These are phyloP conservation scores for Hansenula sp. DNA, from an alignment of 1,139 yeast genomes.

Conservation along the genomic window DNA sequence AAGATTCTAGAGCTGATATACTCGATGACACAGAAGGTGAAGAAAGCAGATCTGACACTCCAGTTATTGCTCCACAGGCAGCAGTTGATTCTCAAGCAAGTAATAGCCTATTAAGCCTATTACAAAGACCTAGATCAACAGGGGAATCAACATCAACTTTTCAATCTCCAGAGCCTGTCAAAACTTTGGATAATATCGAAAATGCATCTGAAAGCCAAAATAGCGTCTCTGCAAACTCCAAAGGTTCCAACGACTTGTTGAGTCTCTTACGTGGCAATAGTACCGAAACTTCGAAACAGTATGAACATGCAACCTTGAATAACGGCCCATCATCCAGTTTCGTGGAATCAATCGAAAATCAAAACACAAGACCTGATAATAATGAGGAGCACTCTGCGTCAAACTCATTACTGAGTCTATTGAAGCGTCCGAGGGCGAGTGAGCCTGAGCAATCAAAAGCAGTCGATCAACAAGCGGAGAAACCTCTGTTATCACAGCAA, in stretches of 20 bases:
- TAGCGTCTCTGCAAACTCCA: background rate
- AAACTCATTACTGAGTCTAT: background rate
- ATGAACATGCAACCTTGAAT: slow-evolving; percentile 3
- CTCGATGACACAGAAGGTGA: slow-evolving; percentile 1
- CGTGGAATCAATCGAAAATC: background rate
- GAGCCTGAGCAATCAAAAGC: background rate
- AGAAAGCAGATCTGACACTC: background rate
- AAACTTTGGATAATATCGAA: slow-evolving; percentile 12
- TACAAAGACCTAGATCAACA: slow-evolving; percentile 2
- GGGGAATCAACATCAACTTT: background rate
- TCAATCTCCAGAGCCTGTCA: background rate
- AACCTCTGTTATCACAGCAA: too few relatives aligned
- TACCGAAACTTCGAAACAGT: slow-evolving; percentile 5
- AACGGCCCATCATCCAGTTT: background rate
- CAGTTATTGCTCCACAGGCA: slow-evolving; percentile 6
- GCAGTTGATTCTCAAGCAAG: background rate
- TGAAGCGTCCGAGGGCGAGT: background rate
- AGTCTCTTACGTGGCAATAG: slow-evolving; percentile 1
- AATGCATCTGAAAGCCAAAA: slow-evolving; percentile 7
- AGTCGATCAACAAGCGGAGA: too few relatives aligned
- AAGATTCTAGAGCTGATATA: slow-evolving; percentile 1
- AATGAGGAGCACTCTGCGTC: background rate
- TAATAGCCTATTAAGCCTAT: background rate
- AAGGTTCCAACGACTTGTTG: slow-evolving; percentile 1
- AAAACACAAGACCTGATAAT: background rate